A percentile compares a stretch with the other conserved stretches of the same genome.
phyloP scores from a whole-genome alignment of 495 filamentous ascomycete genomes.

The Annulohypoxylon bovei region DNA sequence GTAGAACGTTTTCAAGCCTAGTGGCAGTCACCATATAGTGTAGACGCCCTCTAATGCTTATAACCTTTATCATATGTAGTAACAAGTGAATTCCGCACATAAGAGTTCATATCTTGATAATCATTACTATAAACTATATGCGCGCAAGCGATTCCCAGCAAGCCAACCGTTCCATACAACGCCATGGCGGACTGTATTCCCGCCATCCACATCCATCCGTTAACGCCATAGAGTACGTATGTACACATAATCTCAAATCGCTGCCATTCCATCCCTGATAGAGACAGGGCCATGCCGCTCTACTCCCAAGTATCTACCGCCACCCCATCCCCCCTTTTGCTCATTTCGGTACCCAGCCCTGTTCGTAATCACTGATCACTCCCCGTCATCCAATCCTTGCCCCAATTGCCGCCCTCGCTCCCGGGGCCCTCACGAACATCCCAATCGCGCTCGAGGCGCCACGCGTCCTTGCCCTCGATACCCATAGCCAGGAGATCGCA shows the following conservation, averaged over 20 bases:
- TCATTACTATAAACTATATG: not conserved
- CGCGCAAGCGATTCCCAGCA: conserved; percentile 1
- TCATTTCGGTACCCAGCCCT: not conserved
- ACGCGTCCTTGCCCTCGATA: conserved; percentile 48
- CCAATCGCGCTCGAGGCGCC: conserved; percentile 52
- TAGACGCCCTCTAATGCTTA: no score
- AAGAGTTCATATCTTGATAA: not conserved
- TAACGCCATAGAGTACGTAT: conserved; percentile 5
- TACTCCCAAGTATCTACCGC: not conserved
- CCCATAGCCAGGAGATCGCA: conserved; percentile 43
- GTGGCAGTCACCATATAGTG: not conserved
- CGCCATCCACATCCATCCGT: not conserved
- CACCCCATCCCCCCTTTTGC: not conserved
- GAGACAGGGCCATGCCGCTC: not conserved
- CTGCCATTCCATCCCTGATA: no score
- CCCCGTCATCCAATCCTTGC: conserved; percentile 41
- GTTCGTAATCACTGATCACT: not conserved
- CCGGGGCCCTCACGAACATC: conserved; percentile 38
- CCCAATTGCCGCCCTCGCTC: conserved; percentile 40
- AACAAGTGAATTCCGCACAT: not conserved
- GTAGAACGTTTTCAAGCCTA: not conserved
- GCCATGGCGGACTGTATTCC: not conserved
- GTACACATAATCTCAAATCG: not conserved
- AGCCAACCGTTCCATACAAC: not conserved
- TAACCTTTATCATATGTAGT: not conserved